phyloP scores from a whole-genome alignment of 2,329 filamentous ascomycete genomes.

The Xylariaceae sp. region DNA sequence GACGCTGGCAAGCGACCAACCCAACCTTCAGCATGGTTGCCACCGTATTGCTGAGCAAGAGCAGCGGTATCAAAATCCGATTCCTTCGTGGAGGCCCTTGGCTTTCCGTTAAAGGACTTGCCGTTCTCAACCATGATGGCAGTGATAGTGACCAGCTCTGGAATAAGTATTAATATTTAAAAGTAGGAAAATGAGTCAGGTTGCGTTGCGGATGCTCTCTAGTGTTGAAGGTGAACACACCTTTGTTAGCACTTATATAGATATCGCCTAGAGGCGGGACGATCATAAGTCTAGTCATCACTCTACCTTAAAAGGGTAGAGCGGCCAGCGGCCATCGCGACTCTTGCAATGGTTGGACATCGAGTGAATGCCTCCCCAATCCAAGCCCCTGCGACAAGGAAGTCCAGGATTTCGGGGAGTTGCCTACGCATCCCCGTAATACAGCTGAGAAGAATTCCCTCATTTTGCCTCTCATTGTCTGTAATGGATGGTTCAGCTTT shows the following conservation, averaged over 20 bases:
- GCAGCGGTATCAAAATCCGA: conserved; percentile 26
- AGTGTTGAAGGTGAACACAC: not conserved
- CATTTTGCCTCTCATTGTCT: conserved; percentile 22
- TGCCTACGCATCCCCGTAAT: conserved; percentile 16
- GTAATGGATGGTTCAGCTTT: conserved; percentile 23
- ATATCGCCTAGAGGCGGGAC: not conserved
- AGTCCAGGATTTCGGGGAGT: not conserved
- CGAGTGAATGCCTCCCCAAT: not conserved
- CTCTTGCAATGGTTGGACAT: not conserved
- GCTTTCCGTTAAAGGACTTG: conserved; percentile 25
- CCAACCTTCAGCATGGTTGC: conserved; percentile 40
- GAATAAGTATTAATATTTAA: not conserved
- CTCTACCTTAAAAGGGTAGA: not conserved
- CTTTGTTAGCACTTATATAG: conserved; percentile 8
- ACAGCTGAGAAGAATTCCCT: conserved; percentile 17
- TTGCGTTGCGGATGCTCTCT: not conserved
- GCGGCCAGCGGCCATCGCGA: conserved; percentile 9
- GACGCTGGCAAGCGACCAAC: conserved; percentile 39
- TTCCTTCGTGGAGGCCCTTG: conserved; percentile 23
- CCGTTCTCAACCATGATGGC: conserved; percentile 18
- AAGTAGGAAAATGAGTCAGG: not conserved
- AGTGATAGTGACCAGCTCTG: not conserved
- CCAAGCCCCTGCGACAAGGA: conserved; percentile 10
- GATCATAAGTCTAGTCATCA: not conserved
- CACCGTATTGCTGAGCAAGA: conserved; percentile 41